Evolutionary conservation across 495 filamentous ascomycete genomes (phyloP).

Genomic region (Xanthoparmelia taractica): DNA sequence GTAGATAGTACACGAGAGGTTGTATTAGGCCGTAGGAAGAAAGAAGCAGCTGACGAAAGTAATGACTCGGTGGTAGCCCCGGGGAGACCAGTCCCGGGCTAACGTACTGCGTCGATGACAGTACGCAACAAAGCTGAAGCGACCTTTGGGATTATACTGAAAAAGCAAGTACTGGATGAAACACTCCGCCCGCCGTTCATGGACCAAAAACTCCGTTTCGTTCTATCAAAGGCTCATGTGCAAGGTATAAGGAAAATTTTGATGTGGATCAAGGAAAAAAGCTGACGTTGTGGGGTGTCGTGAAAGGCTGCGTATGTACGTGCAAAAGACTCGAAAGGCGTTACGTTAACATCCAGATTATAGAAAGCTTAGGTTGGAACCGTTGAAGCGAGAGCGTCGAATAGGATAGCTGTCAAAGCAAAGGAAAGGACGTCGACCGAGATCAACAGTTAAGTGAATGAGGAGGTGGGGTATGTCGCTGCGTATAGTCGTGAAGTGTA

Average conservation of each 20-base stretch:
- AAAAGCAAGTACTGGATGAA: conserved; percentile 28
- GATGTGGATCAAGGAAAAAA: conserved; percentile 52
- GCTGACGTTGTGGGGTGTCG: conserved; percentile 38
- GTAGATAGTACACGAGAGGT: conserved; percentile 30
- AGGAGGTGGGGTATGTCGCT: conserved; percentile 38
- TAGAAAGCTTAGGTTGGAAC: conserved; percentile 28
- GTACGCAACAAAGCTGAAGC: conserved; percentile 10
- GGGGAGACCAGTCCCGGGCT: conserved; percentile 20
- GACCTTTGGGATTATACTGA: conserved; percentile 20
- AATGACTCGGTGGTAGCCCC: conserved; percentile 11
- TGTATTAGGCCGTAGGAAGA: conserved; percentile 14
- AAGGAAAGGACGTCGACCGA: conserved; percentile 37
- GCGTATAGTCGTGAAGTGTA: conserved; percentile 44
- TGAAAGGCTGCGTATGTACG: conserved; percentile 39
- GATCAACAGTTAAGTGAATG: conserved; percentile 31
- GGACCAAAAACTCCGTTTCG: conserved; percentile 46
- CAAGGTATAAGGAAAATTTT: conserved; percentile 42
- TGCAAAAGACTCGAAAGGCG: conserved; percentile 41
- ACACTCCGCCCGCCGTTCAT: conserved; percentile 29
- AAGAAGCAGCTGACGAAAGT: conserved; percentile 2
- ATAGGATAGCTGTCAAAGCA: conserved; percentile 23
- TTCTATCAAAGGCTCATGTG: conserved; percentile 62
- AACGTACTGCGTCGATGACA: conserved; percentile 13
- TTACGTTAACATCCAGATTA: conserved; percentile 35
- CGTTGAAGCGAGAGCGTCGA: conserved; percentile 28